Base-by-base conservation (phyloP, 140 eudicot species). In the Oenanthe javanica region DNA sequence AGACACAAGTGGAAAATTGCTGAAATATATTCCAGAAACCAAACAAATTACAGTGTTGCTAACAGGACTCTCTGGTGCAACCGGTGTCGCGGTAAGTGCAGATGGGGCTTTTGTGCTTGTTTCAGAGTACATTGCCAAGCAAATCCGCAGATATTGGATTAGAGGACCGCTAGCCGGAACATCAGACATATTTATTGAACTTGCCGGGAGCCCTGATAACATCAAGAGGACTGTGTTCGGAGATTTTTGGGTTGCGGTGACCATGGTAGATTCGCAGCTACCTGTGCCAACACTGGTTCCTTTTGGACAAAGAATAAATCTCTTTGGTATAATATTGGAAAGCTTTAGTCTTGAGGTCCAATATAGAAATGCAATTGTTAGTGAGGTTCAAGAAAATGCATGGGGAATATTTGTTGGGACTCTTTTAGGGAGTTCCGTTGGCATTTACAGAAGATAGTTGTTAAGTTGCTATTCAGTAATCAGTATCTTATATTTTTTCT, bases 231-330 rank as follows among this genome's bases (percentile, higher is more conserved):
- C 46, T 2, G 5, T 31, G 73, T 67, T 19, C 0, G 82, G 84
- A 21, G 84, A 81, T 59, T 84, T 84, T 36, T 84, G 87, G 87
- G 84, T 81, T 50, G 80, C 79, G 11, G 75, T 76, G 40, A 80
- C 57, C 46, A 69, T 80, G 59, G 19, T 54, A 5, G 40, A 63
- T 63, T 63, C 14, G 46, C 45, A 38, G 47, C 75, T 11, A 36
- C 40, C 71, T 9, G 38, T 63, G 16, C 61, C 76, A 27, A 27
- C 36, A 23, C 52, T 71, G 16, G 16, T 38, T 31, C 72, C 89
- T 45, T 14, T 59, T 16, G 91, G 91, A 31, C 18, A 77, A 13
- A 78, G 76, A 45, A 38, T 88, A 5, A 76, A 81, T 71, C 81
- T 15, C 25, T 23, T 63, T 23, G 71, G 71, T 63, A 23, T 63